Evolutionary conservation across 805 yeast genomes (phyloP), one percentile per base, ranked within the genome.

Genomic region (Candida silvatica): DNA sequence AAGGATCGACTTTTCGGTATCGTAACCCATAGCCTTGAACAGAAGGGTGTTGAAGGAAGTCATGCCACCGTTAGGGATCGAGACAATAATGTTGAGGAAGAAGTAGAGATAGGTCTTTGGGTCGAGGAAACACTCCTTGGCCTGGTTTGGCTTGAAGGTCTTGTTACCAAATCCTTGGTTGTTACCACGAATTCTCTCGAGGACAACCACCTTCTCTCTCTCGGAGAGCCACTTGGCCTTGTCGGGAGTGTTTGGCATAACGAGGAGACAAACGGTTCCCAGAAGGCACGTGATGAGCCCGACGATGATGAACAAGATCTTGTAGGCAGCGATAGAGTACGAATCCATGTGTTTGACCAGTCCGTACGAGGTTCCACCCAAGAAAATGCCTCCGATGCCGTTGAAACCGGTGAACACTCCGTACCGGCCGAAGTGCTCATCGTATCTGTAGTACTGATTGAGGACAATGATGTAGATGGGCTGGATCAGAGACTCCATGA

Each of bases 121-220:
- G 45, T 77, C 84, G 15, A 51, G 41, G 20, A 76, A 39, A 4
- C 75, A 71, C 52, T 78, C 84, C 24, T 48, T 56, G 35, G 75
- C 60, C 49, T 78, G 84, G 35, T 64, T 53, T 61, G 56, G 56
- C 47, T 77, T 77, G 63, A 74, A 71, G 31, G 58, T 58, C 43
- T 57, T 67, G 44, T 65, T 68, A 39, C 80, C 80, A 48, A 70
- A 69, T 32, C 82, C 84, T 43, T 74, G 77, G 45, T 75, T 71
- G 49, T 75, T 75, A 6, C 49, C 51, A 45, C 78, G 67, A 38
- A 78, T 71, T 45, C 80, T 65, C 45, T 71, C 72, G 20, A 77
- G 67, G 17, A 71, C 69, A 48, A 64, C 51, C 7, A 54, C 44
- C 45, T 60, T 66, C 47, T 71, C 81, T 37, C 62, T 62, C 17